Evolutionary conservation across 2,329 filamentous ascomycete species (phyloP).

Genomic region (Fusarium setosum): DNA sequence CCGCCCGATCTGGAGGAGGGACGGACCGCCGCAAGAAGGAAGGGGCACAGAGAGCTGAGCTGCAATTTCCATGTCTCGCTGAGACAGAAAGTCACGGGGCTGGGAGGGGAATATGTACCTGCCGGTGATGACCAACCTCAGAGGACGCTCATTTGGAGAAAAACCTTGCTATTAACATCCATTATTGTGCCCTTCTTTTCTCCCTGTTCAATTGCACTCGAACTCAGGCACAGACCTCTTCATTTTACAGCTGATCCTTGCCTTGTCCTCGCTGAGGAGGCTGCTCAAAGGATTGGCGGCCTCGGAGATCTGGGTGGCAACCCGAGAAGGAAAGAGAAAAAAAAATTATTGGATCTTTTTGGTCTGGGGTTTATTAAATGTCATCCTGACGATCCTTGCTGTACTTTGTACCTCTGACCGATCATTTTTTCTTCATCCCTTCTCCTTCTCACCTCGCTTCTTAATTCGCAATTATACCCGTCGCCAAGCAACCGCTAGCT

Average conservation of each 20-base stretch:
- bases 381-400: constrained; percentile 27
- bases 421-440: constrained; percentile 10
- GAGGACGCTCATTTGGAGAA: too few species aligned
- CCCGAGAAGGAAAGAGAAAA: background rate
- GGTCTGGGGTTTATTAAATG: constrained; percentile 12
- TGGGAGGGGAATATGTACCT: constrained; percentile 10
- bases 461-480: constrained; percentile 1
- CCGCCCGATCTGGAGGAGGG: constrained; percentile 20
- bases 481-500: constrained; percentile 33
- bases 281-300: background rate
- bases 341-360: constrained; percentile 8
- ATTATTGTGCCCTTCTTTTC: too few species aligned
- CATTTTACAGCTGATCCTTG: background rate
- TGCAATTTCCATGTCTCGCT: background rate
- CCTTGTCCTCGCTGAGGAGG: background rate
- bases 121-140: constrained; percentile 2
- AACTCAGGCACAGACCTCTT: background rate
- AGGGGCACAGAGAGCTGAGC: background rate
- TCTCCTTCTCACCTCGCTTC: background rate
- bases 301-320: constrained; percentile 1
- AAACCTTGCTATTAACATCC: background rate
- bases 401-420: constrained; percentile 25
- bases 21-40: constrained; percentile 17
- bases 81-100: constrained; percentile 26
- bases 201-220: too few species aligned